phyloP scores from a whole-genome alignment of 1,284 basidiomycete species.

The Ganoderma leucocontextum region DNA sequence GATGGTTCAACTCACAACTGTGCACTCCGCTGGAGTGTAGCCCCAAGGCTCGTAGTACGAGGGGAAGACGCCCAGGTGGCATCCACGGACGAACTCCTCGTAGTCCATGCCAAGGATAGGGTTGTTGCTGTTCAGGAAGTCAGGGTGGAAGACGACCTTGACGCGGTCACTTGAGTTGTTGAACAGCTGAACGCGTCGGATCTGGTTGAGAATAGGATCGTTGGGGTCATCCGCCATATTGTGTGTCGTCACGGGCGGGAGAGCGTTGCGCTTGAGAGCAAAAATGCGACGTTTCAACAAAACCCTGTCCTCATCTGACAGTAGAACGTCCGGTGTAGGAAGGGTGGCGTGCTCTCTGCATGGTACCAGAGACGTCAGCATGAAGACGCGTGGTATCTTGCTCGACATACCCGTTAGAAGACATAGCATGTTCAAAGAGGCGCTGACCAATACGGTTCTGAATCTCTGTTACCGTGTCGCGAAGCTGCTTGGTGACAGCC shows the following conservation, averaged over 20 bases:
- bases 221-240: conserved; percentile 95
- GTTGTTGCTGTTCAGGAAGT: conserved; percentile 98
- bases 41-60: conserved; percentile 97
- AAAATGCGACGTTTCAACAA: conserved; percentile 96
- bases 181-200: conserved; percentile 93
- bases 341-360: conserved; percentile 78
- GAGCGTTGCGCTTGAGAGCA: conserved; percentile 92
- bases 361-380: neutral
- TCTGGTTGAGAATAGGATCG: conserved; percentile 96
- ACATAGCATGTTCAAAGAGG: conserved; percentile 93
- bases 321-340: conserved; percentile 77
- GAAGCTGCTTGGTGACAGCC: conserved; percentile 95
- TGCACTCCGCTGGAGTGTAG: conserved; percentile 87
- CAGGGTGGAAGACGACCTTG: conserved; percentile 98
- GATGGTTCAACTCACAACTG: conserved; percentile 63
- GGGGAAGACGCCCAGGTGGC: conserved; percentile 97
- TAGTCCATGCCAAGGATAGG: conserved; percentile 97
- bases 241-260: conserved; percentile 95
- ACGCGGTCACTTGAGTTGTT: conserved; percentile 86
- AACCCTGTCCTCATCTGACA: conserved; percentile 95
- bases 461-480: conserved; percentile 95
- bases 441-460: conserved; percentile 92
- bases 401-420: conserved; percentile 78
- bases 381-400: conserved; percentile 13
- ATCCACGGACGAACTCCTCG: conserved; percentile 98